Evolutionary conservation across 768 basidiomycete species (phyloP), one percentile per base, ranked within the genome.

Genomic region (Amanita thiersii): DNA sequence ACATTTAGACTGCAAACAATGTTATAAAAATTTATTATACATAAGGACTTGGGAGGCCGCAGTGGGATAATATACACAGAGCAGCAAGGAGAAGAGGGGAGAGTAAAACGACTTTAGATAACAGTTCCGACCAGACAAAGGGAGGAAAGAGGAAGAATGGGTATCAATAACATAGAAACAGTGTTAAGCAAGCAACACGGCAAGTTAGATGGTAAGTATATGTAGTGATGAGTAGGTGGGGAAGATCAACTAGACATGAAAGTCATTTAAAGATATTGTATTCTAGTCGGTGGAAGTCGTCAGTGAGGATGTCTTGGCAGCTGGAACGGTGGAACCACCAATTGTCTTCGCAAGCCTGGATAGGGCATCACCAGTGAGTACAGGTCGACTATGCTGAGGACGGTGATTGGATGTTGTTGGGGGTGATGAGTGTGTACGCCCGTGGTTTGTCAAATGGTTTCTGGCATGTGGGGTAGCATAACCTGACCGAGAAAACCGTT

Each of bases 281-380:
- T 36, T 20, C 40, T 23, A 21, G n/a, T 58, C 52, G 56, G 37
- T 59, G 24, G 53, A 35, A 14, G 53, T 17, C 15, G 54, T 48
- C 2, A 49, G 30, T 5, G 56, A 42, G n/a, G 25, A 3, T 17
- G 56, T 34, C 41, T 56, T 59, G 12, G 57, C 30, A 6, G 55
- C 40, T 3, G 61, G 53, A 40, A 47, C 57, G 54, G 17, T 39
- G 17, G 54, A 42, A 12, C 39, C 57, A 21, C 75, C 80, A 29
- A 86, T 77, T 7, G 79, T 77, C 49, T 73, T 69, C 19, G 76
- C 78, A 23, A 88, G 57, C 44, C 68, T 67, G 9, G 83, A 78
- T 38, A 86, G 71, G 2, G 83, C 86, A 37, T 81, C 83, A 9
- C 69, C 78, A 4, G 81, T 81, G 50, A 88, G 72, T 32, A 87